Evolutionary conservation across 2,329 filamentous ascomycete genomes (phyloP).

Genomic region (Zymoseptoria ardabiliae): DNA sequence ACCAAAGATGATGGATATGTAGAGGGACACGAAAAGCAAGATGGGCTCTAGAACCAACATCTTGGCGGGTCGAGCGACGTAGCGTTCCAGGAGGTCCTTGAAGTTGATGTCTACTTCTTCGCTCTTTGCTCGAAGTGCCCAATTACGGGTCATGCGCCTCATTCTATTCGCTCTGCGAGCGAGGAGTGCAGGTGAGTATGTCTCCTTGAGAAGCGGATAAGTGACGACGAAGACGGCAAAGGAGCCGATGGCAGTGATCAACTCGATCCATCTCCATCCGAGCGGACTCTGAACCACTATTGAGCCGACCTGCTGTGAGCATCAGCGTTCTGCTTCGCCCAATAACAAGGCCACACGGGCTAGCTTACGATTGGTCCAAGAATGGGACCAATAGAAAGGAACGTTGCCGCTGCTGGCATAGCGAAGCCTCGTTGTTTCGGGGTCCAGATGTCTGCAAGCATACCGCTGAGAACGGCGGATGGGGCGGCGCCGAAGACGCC

Average conservation of each 20-base stretch:
- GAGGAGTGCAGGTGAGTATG: conserved; percentile 46
- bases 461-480: no score
- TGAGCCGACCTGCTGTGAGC: no score
- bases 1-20: conserved; percentile 14
- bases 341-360: no score
- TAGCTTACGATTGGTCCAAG: no score
- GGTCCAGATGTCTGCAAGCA: no score
- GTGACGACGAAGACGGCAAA: conserved; percentile 33
- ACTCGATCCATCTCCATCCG: no score
- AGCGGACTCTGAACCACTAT: no score
- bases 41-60: conserved; percentile 44
- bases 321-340: no score
- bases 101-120: conserved; percentile 35
- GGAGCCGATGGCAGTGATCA: conserved; percentile 35
- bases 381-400: no score
- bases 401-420: no score
- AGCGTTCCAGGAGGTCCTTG: conserved; percentile 34
- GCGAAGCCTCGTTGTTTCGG: no score
- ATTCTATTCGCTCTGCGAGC: conserved; percentile 27
- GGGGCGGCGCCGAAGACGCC: no score
- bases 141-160: conserved; percentile 24
- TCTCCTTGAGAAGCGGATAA: conserved; percentile 45
- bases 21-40: conserved; percentile 35
- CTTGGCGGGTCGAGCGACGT: conserved; percentile 33
- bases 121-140: conserved; percentile 36